Base-by-base conservation (phyloP, 805 yeast species). In the Kluyveromyces siamensis region DNA sequence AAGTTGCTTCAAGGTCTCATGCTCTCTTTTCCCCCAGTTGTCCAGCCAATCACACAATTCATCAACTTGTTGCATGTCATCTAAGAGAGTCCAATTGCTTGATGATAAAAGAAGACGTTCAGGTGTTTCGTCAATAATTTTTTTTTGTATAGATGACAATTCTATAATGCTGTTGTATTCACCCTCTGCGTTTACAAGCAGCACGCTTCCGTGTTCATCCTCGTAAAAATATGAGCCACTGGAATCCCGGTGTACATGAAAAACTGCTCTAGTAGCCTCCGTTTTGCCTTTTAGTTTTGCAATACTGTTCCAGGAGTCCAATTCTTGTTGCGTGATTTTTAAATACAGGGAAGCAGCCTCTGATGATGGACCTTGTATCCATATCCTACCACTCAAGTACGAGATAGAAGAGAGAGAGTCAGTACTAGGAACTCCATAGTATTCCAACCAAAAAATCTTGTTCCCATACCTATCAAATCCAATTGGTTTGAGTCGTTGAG, bases 401-500 rank as follows among this genome's bases (percentile, higher is more conserved):
- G 80, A 76, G 47, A 78, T 80, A 11, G 69, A 72, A 1, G 71
- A 75, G 2, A 68, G 70, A 11, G 72, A 74, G 1, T 70, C 78
- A 3, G 72, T 37, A 8, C 72, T 72, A 4, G 89, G 87, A 44
- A 88, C 71, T 0, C 98, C 99, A 59, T 84, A 84, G 53, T 75
- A 74, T 59, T 91, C 98, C 61, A 89, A 81, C 96, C 96, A 93
- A 95, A 96, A 93, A 63, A 91, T 93, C 54, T 90, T 73, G 68
- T 93, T 93, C 63, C 73, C 89, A 50, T 79, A 77, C 45, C 96
- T 71, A 65, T 93, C 99, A 50, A 81, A 75, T 2, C 99, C 99
- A 27, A 93, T 69, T 30, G 79, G 72, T 48, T 77, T 77, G 44
- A 89, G 74, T 49, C 98, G 69, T 61, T 88, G 96, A 51, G 83